These are phyloP conservation scores for Aspergillus fijiensis DNA, from an alignment of 2,329 filamentous ascomycete species.

Conservation along the genomic window DNA sequence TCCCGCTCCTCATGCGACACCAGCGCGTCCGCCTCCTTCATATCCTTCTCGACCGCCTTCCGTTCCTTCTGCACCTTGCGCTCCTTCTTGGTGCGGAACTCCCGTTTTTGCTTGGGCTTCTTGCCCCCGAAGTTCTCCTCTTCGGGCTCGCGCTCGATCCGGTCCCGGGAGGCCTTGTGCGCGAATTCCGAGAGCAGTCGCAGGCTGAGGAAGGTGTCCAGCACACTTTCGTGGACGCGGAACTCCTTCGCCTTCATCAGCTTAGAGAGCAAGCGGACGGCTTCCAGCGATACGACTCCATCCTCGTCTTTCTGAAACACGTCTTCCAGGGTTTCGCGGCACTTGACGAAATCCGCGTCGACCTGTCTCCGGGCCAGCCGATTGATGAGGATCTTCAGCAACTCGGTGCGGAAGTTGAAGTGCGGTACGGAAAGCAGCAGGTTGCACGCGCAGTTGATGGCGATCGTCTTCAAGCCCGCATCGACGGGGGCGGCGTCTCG, in stretches of 20 bases:
- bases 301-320: conserved; percentile 87
- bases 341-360: conserved; percentile 75
- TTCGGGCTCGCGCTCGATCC: conserved; percentile 62
- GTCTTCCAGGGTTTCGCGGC: conserved; percentile 72
- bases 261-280: conserved; percentile 78
- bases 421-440: conserved; percentile 82
- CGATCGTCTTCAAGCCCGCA: conserved; percentile 64
- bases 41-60: conserved; percentile 86
- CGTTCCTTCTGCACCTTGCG: conserved; percentile 82
- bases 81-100: conserved; percentile 85
- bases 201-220: conserved; percentile 89
- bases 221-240: conserved; percentile 75
- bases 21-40: conserved; percentile 85
- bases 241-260: conserved; percentile 93
- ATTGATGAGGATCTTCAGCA: conserved; percentile 81
- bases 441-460: conserved; percentile 80
- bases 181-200: conserved; percentile 85
- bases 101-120: conserved; percentile 70
- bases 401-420: conserved; percentile 91
- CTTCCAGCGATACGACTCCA: conserved; percentile 82
- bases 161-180: conserved; percentile 75
- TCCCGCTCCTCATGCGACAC: conserved; percentile 92
- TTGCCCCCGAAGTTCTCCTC: conserved; percentile 50
- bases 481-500: conserved; percentile 33
- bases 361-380: conserved; percentile 73